A percentile compares a stretch with the other conserved stretches of the same genome.
Conservation (phyloP, 176 grass and related monocot species). For the Carex pumila region DNA sequence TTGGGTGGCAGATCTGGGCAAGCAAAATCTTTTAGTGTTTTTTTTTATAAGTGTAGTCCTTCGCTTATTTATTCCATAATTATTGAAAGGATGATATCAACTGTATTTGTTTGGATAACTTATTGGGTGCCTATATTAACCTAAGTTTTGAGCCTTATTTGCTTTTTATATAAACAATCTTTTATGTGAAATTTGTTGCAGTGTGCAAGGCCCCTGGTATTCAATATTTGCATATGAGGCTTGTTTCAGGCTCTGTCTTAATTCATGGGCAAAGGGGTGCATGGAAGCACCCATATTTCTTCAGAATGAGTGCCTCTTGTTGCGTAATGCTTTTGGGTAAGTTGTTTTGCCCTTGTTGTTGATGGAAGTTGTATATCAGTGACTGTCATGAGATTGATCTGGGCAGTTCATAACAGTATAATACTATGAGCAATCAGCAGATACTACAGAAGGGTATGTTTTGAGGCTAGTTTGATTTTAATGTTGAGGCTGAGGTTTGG, state of each 20-base stretch:
- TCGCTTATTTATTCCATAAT: neutral
- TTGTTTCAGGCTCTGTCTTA: conserved; percentile 85
- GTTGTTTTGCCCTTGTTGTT: conserved; percentile 11
- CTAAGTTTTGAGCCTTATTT: conserved; percentile 2
- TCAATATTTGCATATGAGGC: conserved; percentile 99
- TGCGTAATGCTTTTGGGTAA: conserved; percentile 88
- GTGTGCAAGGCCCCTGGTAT: conserved; percentile 93
- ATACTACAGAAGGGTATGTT: neutral
- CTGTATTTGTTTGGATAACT: neutral
- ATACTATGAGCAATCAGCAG: neutral
- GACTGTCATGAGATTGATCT: neutral
- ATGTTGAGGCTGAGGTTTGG: neutral
- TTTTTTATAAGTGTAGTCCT: neutral
- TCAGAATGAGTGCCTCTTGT: conserved; percentile 80
- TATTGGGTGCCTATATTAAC: conserved; percentile 6
- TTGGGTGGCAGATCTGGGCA: neutral
- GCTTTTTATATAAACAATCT: conserved; percentile 24
- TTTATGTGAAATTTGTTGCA: conserved; percentile 34
- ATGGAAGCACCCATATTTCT: conserved; percentile 97
- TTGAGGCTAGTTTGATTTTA: neutral
- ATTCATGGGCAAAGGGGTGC: conserved; percentile 95
- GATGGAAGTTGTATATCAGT: neutral
- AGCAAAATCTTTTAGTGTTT: neutral
- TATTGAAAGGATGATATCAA: neutral
- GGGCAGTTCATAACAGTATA: neutral